Evolutionary conservation across 345 rosid species (phyloP), one percentile per base, ranked within the genome.

Genomic region (Brassica cretica): DNA sequence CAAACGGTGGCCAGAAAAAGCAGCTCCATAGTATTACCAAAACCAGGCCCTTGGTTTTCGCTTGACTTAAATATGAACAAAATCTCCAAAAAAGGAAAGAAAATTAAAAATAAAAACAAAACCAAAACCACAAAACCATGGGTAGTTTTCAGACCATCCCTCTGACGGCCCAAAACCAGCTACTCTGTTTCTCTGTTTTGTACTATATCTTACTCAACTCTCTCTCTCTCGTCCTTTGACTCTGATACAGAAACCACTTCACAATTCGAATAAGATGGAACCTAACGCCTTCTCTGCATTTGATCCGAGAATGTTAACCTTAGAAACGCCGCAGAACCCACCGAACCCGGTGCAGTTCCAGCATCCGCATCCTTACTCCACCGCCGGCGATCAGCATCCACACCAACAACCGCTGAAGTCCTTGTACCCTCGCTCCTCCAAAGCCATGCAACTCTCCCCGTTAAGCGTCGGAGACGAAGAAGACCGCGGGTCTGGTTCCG

Each of bases 391-490:
- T 11, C 35, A 85, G 2, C 97, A 83, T 24, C 12, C 86, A 10
- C 41, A 83, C 1, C 98, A 81, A 2, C 98, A 81, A 39, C 91
- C 86, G 60, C 56, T 68, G 1, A 89, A 87, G 46, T 82, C 85
- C 24, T 75, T 80, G 3, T 86, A 74, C 74, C 80, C 86, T 4
- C 85, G 66, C 68, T 68, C 80, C 16, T 55, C 93, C 4, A 89
- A 87, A 58, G 44, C 87, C 14, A 90, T 88, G 46, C 92, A 87
- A 64, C 69, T 74, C 1, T 86, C 94, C 27, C 88, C 96, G 2
- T 68, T 80, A 2, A 95, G 91, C 65, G 91, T 86, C 70, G 92
- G 86, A 0, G 93, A 90, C 59, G 98, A 94, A 5, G 98, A 94
- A 41, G 98, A 94, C 14, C 90, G 83, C 46, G 88, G 86, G 14